Evolutionary conservation across 1,284 basidiomycete genomes (phyloP).

Genomic region (Trametes sp.): DNA sequence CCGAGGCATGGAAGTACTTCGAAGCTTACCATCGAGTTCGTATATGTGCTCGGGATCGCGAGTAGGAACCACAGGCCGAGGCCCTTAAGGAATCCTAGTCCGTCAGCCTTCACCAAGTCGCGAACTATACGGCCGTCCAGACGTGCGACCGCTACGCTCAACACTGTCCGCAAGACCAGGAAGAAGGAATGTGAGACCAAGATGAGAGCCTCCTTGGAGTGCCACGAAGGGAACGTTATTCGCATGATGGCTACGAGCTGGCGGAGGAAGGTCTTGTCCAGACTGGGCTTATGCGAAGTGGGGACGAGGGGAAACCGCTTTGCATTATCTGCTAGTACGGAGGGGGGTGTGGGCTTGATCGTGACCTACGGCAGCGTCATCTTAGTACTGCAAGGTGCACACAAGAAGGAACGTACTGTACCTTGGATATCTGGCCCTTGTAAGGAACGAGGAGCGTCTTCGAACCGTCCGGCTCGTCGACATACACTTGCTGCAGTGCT

Average conservation of each 20-base stretch:
- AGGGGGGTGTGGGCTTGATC: constrained; percentile 47
- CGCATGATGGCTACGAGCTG: constrained; percentile 83
- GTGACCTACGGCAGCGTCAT: constrained; percentile 15
- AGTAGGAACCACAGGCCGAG: constrained; percentile 91
- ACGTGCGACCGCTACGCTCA: constrained; percentile 88
- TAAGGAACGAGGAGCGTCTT: constrained; percentile 76
- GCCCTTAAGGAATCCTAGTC: constrained; percentile 84
- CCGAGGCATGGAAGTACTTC: too few relatives aligned
- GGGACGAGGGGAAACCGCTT: constrained; percentile 63
- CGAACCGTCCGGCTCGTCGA: constrained; percentile 60
- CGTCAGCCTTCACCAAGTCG: constrained; percentile 90
- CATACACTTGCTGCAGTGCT: constrained; percentile 64
- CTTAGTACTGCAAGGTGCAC: neutral
- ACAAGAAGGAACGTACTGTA: constrained; percentile 35
- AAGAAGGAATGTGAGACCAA: constrained; percentile 87
- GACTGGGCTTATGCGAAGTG: constrained; percentile 64
- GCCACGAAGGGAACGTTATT: constrained; percentile 78
- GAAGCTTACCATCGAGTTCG: constrained; percentile 86
- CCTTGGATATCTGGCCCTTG: constrained; percentile 66
- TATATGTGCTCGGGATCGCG: constrained; percentile 93
- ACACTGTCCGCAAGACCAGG: constrained; percentile 85
- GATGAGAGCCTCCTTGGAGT: constrained; percentile 81
- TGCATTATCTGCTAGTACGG: constrained; percentile 55
- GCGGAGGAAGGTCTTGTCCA: constrained; percentile 82
- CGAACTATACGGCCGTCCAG: constrained; percentile 92